Evolutionary conservation across 2,329 filamentous ascomycete species (phyloP), one percentile per base, ranked within the genome.

Genomic region (Pseudogymnoascus sp.): DNA sequence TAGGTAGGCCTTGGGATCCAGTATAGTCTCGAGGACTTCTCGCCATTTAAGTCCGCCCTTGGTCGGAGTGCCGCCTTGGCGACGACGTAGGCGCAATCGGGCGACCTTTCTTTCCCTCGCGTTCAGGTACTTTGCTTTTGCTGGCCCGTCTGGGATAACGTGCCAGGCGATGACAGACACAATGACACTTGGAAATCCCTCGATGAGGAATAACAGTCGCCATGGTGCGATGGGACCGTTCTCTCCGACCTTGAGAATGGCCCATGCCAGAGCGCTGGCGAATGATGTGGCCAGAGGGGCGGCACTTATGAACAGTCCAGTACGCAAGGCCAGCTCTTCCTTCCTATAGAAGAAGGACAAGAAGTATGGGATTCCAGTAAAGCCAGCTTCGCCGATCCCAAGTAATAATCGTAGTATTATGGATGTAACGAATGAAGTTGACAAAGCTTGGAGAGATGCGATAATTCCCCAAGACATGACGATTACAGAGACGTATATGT

Each of bases 291-390:
- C 91, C 3, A 96, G 80, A 1, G 84, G 84, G 1, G 92, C 92
- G 66, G 94, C 92, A 68, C 90, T 92, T 61, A 97, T 87, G 74
- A 96, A 95, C 1, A 96, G 81, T 21, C 91, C 92, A 0, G 90
- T 94, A 38, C 92, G 81, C 65, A 94, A 88, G 0, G 92, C 93
- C 35, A 97, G 78, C 73, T 97, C 93, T 49, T 83, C 76, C 37
- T 83, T 74, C 68, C 79, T 82, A 72, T 83, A 87, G 73, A 87
- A 87, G 73, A 86, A 86, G 14, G 83, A 85, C 33, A 87, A 74
- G 67, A 86, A 88, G 64, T 84, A 83, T 0, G 85, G 85, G 38
- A 87, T 80, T 2, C 84, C 84, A 0, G 82, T 80, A 66, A 88
- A 88, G 1, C 83, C 86, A 2, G 86, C 85, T 75, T 88, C 86